Base-by-base conservation (phyloP, 257 asterid genomes). In the Capsicum baccatum region DNA sequence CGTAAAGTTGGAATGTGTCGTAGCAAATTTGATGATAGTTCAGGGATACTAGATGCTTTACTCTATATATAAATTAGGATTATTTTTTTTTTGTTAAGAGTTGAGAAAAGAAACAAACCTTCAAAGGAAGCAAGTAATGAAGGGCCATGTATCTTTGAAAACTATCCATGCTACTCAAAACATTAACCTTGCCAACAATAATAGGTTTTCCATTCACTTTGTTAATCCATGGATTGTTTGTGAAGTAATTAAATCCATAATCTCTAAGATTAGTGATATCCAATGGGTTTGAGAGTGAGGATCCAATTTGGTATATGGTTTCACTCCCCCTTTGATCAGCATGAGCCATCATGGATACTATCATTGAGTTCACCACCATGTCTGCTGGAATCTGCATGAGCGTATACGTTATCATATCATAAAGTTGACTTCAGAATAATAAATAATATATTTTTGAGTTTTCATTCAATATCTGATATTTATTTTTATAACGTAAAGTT, bases 311-410 rank as follows among this genome's bases (percentile, higher is more conserved):
- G 88, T 94, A 96, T 56, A 96, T 92, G 79, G 64, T 89, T 83
- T 86, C 89, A 3, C 62, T 64, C 1, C 87, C 88, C 44, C 62
- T 83, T 59, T 91, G 88, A 80, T 90, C 87, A 42, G 95, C 91
- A 83, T 91, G 90, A 6, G 91, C 97, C 16, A 21, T 90, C 90
- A 91, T 93, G 12, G 98, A 93, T n/a, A 83, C 96, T 0, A 94
- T 92, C 97, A 92, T 96, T 12, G 95, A 91, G 59, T 96, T 94
- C 90, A 96, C 97, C 90, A 96, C 99, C 99, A 96, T 96, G 47
- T 96, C 99, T 1, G 97, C 98, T 6, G 98, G 99, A 50, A 96
- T 93, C 99, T 94, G 33, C 55, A 39, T 16, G 15, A 16, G 3
- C 3, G 14, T 8, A 37, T 16, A 39, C 52, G 1, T 6, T 68